phyloP scores from a whole-genome alignment of 73 alveolate species.

The Symbiodinium natans region DNA sequence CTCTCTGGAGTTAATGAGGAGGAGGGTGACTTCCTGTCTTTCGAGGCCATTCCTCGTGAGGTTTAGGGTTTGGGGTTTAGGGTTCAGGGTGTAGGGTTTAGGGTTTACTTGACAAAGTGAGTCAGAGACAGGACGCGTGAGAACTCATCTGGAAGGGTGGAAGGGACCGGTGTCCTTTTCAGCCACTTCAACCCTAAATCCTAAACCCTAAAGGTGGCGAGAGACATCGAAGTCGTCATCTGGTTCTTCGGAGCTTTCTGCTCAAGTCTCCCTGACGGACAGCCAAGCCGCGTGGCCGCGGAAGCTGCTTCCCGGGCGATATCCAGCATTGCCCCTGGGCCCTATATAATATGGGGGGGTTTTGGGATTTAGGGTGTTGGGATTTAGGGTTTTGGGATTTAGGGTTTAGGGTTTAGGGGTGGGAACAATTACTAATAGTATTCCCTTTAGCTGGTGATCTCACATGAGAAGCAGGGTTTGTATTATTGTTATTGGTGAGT shows the following conservation, averaged over 20 bases:
- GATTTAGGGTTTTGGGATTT: not conserved
- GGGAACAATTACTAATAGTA: no score
- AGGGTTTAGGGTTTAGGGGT: not conserved
- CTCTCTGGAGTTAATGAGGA: not conserved
- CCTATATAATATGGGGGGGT: not conserved
- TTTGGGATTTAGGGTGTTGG: not conserved
- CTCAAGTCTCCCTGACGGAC: conserved; percentile 27
- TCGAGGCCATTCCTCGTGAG: not conserved
- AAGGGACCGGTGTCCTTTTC: no score
- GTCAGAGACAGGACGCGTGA: no score
- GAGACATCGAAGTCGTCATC: conserved; percentile 67
- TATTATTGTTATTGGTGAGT: no score
- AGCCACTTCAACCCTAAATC: no score
- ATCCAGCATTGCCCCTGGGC: not conserved
- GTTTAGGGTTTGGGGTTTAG: no score
- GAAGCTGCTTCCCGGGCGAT: conserved; percentile 53
- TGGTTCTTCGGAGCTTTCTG: conserved; percentile 90
- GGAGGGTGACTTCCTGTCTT: not conserved
- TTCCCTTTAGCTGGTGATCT: no score
- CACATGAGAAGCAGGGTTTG: no score
- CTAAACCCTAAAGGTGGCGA: not conserved
- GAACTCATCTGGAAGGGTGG: no score
- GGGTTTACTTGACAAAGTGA: no score
- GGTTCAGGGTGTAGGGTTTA: no score
- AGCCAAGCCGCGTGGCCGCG: conserved; percentile 7